phyloP scores from a whole-genome alignment of 2,329 filamentous ascomycete genomes.

The Phoma sp. region DNA sequence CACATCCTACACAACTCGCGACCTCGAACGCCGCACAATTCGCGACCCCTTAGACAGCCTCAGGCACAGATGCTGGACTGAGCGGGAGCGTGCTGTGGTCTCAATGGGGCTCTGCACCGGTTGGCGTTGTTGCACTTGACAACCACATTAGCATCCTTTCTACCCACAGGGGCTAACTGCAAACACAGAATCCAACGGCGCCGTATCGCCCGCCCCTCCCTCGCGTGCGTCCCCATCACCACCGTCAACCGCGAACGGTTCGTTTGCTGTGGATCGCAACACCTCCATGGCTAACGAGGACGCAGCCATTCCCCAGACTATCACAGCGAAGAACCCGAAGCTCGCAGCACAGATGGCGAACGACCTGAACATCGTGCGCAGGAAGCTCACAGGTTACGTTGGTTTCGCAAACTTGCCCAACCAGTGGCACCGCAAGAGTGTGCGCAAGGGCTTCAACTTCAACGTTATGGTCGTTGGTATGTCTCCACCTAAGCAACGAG shows the following conservation, averaged over 20 bases:
- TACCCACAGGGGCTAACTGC: constrained; percentile 35
- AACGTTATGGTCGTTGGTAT: constrained; percentile 99
- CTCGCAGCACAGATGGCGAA: constrained; percentile 56
- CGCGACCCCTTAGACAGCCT: constrained; percentile 12
- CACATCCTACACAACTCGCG: constrained; percentile 18
- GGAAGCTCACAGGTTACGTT: constrained; percentile 98
- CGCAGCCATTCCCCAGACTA: constrained; percentile 61
- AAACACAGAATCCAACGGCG: constrained; percentile 54
- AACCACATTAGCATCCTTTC: constrained; percentile 13
- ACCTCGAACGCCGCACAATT: constrained; percentile 17
- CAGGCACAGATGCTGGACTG: constrained; percentile 19
- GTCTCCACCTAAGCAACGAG: constrained; percentile 50
- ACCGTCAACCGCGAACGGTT: constrained; percentile 57
- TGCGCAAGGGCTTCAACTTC: constrained; percentile 99
- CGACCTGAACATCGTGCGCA: constrained; percentile 90
- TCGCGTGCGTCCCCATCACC: constrained; percentile 56
- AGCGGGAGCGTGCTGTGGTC: constrained; percentile 12
- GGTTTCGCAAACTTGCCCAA: constrained; percentile 98
- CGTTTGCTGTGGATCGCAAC: constrained; percentile 64
- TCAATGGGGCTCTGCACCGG: constrained; percentile 20
- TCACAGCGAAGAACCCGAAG: constrained; percentile 70
- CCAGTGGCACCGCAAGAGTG: constrained; percentile 99
- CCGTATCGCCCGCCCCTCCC: constrained; percentile 51
- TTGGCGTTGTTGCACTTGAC: constrained; percentile 20
- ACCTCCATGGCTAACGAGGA: constrained; percentile 60